These are phyloP conservation scores for Trichoderma polysporum DNA, from an alignment of 2,329 filamentous ascomycete species.

Conservation along the genomic window DNA sequence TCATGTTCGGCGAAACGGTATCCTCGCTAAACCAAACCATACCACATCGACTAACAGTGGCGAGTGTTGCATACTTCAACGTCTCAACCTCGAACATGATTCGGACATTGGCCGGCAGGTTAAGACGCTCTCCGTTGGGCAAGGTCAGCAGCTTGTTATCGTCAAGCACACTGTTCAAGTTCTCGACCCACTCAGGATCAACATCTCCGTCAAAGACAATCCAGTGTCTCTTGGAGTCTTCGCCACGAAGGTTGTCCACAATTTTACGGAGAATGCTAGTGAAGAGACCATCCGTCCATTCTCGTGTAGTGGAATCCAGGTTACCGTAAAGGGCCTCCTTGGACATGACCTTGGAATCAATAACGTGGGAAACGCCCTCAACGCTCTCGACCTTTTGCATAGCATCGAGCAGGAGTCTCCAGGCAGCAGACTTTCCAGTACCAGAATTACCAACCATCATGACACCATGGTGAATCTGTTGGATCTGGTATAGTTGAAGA, in stretches of 20 bases:
- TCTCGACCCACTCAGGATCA: constrained; percentile 99
- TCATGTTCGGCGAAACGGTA: constrained; percentile 88
- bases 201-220: constrained; percentile 99
- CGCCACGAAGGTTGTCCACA: constrained; percentile 95
- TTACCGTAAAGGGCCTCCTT: constrained; percentile 97
- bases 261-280: constrained; percentile 98
- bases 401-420: constrained; percentile 88
- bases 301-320: constrained; percentile 91
- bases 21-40: constrained; percentile 99
- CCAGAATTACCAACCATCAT: constrained; percentile 99
- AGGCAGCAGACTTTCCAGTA: constrained; percentile 94
- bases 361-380: constrained; percentile 94
- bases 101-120: constrained; percentile 88
- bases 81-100: constrained; percentile 99
- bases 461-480: constrained; percentile 96
- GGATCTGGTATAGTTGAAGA: constrained; percentile 95
- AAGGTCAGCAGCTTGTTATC: constrained; percentile 98
- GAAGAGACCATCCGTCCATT: constrained; percentile 98
- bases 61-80: constrained; percentile 93
- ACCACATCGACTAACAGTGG: constrained; percentile 98
- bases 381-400: constrained; percentile 86
- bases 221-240: constrained; percentile 97
- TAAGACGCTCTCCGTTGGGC: constrained; percentile 96
- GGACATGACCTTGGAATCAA: constrained; percentile 99
- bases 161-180: constrained; percentile 98